These are phyloP conservation scores for Entomophthora muscae DNA, from an alignment of 371 early-diverging fungal species.

Conservation along the genomic window DNA sequence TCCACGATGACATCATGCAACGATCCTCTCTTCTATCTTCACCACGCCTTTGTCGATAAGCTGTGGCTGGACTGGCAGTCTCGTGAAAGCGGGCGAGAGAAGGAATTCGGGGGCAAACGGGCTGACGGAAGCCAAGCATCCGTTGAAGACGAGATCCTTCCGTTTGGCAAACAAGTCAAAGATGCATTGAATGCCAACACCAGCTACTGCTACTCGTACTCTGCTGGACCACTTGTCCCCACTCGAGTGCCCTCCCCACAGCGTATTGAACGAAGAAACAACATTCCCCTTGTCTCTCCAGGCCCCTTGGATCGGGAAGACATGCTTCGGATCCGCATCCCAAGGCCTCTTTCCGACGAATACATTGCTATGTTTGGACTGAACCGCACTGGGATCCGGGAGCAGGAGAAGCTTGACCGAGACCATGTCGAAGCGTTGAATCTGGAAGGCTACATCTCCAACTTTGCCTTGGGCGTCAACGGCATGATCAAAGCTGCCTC, in stretches of 20 bases:
- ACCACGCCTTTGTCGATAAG: conserved; percentile 24
- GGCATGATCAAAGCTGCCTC: neutral
- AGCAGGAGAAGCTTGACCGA: neutral
- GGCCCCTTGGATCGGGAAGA: conserved; percentile 4
- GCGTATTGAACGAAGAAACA: neutral
- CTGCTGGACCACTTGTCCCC: neutral
- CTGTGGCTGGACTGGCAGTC: conserved; percentile 8
- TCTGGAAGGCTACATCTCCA: neutral
- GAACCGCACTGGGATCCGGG: neutral
- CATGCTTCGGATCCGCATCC: neutral
- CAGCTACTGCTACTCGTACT: conserved; percentile 5
- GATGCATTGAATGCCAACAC: neutral
- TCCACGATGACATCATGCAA: conserved; percentile 19
- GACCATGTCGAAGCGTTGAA: neutral
- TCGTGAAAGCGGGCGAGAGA: neutral
- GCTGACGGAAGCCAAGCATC: neutral
- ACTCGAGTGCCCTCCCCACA: neutral
- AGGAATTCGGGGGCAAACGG: neutral
- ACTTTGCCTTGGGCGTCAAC: neutral
- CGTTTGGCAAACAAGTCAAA: neutral
- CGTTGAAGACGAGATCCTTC: neutral
- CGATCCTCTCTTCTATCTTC: conserved; percentile 31
- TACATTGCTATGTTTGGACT: neutral
- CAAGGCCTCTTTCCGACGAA: neutral
- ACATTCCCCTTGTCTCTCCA: no score